phyloP scores from a whole-genome alignment of 176 grass and related monocot species.

The Alopecurus myosuroides region DNA sequence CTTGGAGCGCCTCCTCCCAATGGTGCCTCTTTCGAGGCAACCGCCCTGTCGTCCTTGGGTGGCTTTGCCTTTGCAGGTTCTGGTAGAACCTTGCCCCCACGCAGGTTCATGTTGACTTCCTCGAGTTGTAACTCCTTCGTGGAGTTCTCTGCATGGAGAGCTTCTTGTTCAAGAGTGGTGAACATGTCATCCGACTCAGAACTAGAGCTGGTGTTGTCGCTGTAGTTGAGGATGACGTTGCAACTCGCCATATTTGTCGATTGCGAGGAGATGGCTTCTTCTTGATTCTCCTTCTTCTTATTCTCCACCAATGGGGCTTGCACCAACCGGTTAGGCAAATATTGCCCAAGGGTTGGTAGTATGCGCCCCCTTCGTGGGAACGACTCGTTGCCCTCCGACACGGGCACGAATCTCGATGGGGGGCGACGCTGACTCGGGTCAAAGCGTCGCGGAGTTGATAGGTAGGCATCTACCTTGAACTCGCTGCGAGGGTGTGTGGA shows the following conservation, averaged over 20 bases:
- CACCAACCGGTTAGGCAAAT: background rate
- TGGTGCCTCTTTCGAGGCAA: background rate
- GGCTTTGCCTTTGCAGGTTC: background rate
- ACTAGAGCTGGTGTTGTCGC: background rate
- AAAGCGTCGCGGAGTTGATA: rapidly evolving
- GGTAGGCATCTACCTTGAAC: background rate
- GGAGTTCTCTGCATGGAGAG: background rate
- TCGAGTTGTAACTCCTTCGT: background rate
- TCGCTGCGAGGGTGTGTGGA: rapidly evolving
- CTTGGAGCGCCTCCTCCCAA: background rate
- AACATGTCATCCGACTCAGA: background rate
- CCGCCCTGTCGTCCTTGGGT: too few species aligned
- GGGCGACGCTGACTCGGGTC: background rate
- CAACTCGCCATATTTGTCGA: background rate
- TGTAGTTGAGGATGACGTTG: background rate
- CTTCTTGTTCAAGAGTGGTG: background rate
- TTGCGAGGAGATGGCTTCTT: background rate
- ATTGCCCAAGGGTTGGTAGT: background rate
- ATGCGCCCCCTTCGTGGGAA: background rate
- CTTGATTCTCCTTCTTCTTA: background rate
- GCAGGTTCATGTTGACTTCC: background rate
- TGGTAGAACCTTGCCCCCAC: background rate
- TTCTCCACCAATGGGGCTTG: rapidly evolving
- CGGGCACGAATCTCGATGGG: background rate
- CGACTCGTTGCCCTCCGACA: background rate